A percentile compares a stretch with the other conserved stretches of the same genome.
Evolutionary conservation across 129 eudicot genomes (phyloP).

Genomic region (Arctium lappa): DNA sequence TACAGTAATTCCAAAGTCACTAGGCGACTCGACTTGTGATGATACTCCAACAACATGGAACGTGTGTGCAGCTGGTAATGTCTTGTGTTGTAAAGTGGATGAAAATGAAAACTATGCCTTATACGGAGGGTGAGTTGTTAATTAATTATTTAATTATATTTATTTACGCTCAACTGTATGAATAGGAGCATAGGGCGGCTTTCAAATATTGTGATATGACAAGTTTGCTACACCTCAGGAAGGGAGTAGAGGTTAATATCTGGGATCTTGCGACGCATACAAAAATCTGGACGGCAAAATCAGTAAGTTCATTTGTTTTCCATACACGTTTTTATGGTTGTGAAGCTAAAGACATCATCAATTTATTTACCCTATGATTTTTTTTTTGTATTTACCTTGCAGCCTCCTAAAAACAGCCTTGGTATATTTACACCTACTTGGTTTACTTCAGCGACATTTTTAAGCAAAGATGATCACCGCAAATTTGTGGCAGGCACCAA

Average conservation of each 20-base stretch:
- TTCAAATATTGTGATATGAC: not conserved
- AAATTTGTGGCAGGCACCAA: constrained; percentile 90
- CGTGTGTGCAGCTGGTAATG: constrained; percentile 67
- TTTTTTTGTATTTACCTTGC: constrained; percentile 24
- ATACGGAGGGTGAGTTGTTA: constrained; percentile 86
- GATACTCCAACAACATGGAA: constrained; percentile 60
- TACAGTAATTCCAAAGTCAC: constrained; percentile 34
- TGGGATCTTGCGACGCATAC: constrained; percentile 81
- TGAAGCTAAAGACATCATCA: not conserved
- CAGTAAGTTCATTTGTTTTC: constrained; percentile 46
- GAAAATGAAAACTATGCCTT: constrained; percentile 68
- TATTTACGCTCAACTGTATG: not conserved
- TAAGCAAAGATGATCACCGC: constrained; percentile 81
- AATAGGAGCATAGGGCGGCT: not conserved
- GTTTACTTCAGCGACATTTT: constrained; percentile 89
- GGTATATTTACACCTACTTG: constrained; percentile 90
- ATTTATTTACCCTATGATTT: constrained; percentile 9
- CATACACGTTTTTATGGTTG: not conserved
- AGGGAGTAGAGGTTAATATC: constrained; percentile 83
- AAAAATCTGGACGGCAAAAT: constrained; percentile 86
- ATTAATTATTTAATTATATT: not conserved
- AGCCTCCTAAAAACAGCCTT: constrained; percentile 91
- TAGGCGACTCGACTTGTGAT: constrained; percentile 29
- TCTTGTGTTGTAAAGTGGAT: constrained; percentile 69
- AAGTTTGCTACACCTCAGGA: constrained; percentile 43